Conservation (phyloP, 2,329 filamentous ascomycete genomes). For the Boeremia lycopersici region DNA sequence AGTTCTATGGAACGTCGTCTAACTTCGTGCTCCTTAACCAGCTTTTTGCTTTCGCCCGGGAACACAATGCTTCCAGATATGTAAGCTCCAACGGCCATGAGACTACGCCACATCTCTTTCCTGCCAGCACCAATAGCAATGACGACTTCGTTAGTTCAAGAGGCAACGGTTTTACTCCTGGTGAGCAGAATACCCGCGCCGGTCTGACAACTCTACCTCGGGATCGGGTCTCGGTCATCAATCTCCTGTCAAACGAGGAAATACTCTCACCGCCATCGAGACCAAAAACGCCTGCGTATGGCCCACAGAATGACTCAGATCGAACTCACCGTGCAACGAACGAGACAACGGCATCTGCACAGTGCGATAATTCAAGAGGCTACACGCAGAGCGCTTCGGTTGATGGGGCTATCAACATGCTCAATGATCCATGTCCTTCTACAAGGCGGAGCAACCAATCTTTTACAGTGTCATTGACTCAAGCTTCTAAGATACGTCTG, state of each 20-base stretch:
- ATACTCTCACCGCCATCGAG: not conserved
- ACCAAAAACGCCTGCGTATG: not conserved
- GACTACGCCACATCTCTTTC: not conserved
- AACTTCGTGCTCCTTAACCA: not conserved
- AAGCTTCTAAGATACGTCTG: not conserved
- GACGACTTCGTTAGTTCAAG: not conserved
- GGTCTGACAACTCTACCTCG: not conserved
- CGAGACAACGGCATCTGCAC: not conserved
- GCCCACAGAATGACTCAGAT: not conserved
- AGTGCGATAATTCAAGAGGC: not conserved
- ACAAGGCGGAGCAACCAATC: not conserved
- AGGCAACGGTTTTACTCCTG: not conserved
- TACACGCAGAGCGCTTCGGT: not conserved
- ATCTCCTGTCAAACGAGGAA: not conserved
- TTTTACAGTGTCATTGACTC: not conserved
- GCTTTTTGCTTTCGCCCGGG: not conserved
- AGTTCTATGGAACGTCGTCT: not conserved
- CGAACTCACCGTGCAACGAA: not conserved
- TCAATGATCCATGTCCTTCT: not conserved
- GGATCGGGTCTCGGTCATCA: not conserved
- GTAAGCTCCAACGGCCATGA: not conserved
- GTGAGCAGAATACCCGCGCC: not conserved
- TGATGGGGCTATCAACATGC: not conserved
- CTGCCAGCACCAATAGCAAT: not conserved
- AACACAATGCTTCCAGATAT: not conserved